Conservation (phyloP, 1,284 basidiomycete genomes). For the Spongispora temasekensis region DNA sequence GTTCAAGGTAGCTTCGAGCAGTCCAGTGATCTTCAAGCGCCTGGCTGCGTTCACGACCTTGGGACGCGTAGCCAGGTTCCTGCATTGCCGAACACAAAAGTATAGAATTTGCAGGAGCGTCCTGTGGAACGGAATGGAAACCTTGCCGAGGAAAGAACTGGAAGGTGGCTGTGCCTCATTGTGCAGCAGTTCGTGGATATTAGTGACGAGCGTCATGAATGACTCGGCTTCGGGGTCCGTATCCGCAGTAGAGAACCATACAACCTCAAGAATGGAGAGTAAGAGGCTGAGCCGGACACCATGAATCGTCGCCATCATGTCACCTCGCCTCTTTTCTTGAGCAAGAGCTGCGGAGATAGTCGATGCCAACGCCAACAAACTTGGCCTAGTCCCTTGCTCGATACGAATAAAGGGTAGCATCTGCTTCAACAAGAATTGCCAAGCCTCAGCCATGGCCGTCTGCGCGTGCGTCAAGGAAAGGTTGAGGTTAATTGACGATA, state of each 20-base stretch:
- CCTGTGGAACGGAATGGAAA: constrained; percentile 76
- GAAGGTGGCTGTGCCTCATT: constrained; percentile 77
- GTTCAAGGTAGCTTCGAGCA: constrained; percentile 63
- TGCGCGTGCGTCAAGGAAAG: constrained; percentile 84
- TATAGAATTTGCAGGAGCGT: constrained; percentile 80
- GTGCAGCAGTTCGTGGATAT: constrained; percentile 66
- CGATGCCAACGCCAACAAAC: constrained; percentile 60
- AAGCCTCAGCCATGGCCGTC: constrained; percentile 73
- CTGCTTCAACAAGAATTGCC: constrained; percentile 73
- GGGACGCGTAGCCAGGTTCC: constrained; percentile 47
- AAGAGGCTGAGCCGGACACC: constrained; percentile 74
- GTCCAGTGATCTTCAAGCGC: constrained; percentile 54
- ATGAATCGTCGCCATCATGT: constrained; percentile 86
- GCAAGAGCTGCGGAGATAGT: constrained; percentile 70
- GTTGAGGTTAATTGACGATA: constrained; percentile 78
- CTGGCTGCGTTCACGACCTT: constrained; percentile 62
- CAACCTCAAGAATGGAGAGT: constrained; percentile 74
- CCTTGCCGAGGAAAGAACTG: constrained; percentile 69
- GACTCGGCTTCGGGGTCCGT: constrained; percentile 55
- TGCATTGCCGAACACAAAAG: constrained; percentile 68
- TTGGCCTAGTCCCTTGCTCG: constrained; percentile 53
- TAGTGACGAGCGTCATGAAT: constrained; percentile 63
- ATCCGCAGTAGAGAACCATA: constrained; percentile 71
- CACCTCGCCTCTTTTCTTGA: constrained; percentile 71
- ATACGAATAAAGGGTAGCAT: constrained; percentile 65